Percentiles rank a stretch among this genome's conserved stretches.
Evolutionary conservation across 148 eudicot genomes (phyloP).

Genomic region (Chenopodium album): DNA sequence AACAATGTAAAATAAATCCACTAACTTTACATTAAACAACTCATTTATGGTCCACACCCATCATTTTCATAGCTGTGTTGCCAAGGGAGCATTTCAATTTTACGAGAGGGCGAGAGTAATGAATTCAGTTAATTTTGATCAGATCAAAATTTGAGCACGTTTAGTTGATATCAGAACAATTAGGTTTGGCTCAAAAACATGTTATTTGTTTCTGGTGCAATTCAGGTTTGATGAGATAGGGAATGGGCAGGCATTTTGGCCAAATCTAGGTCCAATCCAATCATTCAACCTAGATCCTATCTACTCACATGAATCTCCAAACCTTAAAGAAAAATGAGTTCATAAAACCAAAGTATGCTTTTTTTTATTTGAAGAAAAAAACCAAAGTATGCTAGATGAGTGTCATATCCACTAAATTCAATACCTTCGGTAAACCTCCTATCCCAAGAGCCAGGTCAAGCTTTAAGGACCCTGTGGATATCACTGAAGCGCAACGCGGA

Average conservation of each 20-base stretch:
- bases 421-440: constrained; percentile 97
- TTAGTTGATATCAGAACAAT: neutral
- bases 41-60: too few species aligned
- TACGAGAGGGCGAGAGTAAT: too few species aligned
- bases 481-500: constrained; percentile 74
- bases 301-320: neutral
- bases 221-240: neutral
- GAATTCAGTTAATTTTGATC: neutral
- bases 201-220: neutral
- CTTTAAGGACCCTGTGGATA: constrained; percentile 91
- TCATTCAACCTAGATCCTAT: neutral
- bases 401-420: constrained; percentile 2
- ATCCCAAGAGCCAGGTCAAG: constrained; percentile 91
- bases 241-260: neutral
- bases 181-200: neutral
- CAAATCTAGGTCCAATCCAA: neutral
- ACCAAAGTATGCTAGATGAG: neutral
- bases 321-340: neutral
- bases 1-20: too few species aligned
- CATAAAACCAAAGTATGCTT: neutral
- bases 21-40: too few species aligned
- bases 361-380: neutral
- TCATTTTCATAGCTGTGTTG: too few species aligned
- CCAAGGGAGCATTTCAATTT: too few species aligned
- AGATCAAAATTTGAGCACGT: neutral